Evolutionary conservation across 257 asterid genomes (phyloP).

Genomic region (Plantago ovata): DNA sequence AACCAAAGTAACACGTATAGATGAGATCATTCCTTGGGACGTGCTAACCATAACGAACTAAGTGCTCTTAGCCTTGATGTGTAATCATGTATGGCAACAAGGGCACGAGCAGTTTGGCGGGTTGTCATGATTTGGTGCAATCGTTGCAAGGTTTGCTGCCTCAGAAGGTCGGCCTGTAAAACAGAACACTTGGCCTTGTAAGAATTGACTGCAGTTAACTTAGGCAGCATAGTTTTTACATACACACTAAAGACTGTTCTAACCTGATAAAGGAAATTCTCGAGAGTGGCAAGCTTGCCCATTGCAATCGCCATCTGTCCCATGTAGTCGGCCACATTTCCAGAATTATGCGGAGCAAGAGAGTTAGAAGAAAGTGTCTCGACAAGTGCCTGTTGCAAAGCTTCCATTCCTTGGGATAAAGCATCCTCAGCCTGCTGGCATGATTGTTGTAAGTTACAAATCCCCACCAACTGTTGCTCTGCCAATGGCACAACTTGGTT

Average conservation of each 20-base stretch:
- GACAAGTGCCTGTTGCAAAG: slow-evolving; percentile 67
- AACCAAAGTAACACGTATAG: neutral
- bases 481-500: slow-evolving; percentile 78
- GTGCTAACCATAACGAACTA: slow-evolving; percentile 80
- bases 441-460: slow-evolving; percentile 77
- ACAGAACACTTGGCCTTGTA: neutral
- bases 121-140: slow-evolving; percentile 81
- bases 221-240: neutral
- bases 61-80: slow-evolving; percentile 78
- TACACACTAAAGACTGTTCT: neutral
- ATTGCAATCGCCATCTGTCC: slow-evolving; percentile 86
- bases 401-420: slow-evolving; percentile 95
- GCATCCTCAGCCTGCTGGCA: slow-evolving; percentile 96
- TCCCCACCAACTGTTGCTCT: slow-evolving; percentile 71
- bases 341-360: slow-evolving; percentile 39
- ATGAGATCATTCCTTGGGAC: slow-evolving; percentile 58
- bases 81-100: slow-evolving; percentile 76
- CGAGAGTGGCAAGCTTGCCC: slow-evolving; percentile 67
- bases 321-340: slow-evolving; percentile 73
- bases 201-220: neutral
- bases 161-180: slow-evolving; percentile 74
- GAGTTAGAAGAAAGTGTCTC: slow-evolving; percentile 70
- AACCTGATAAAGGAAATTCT: slow-evolving; percentile 79
- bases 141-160: slow-evolving; percentile 85
- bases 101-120: slow-evolving; percentile 92